Percentiles rank a stretch among this genome's conserved stretches.
Evolutionary conservation across 192 early-diverging fungal genomes (phyloP).

Genomic region (Dimargaris verticillata): DNA sequence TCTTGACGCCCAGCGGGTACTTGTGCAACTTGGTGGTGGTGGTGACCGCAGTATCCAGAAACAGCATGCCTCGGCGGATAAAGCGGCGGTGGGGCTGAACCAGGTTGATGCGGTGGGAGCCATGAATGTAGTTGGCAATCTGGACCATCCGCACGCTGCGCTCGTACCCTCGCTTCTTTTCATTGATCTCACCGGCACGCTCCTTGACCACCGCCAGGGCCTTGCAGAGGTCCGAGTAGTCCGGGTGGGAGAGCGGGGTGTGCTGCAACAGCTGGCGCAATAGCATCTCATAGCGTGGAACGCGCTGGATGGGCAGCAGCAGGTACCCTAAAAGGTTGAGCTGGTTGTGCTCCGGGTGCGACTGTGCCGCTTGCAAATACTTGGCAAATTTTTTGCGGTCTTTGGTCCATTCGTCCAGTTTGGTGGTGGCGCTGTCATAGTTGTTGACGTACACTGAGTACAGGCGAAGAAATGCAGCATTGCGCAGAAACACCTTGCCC

Average conservation of each 20-base stretch:
- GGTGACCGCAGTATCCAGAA: conserved; percentile 22
- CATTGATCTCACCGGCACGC: conserved; percentile 69
- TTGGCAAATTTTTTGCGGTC: conserved; percentile 16
- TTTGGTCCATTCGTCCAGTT: conserved; percentile 33
- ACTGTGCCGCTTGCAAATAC: conserved; percentile 11
- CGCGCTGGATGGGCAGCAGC: conserved; percentile 81
- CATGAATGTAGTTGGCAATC: conserved; percentile 9
- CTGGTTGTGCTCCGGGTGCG: conserved; percentile 34
- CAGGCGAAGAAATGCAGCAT: conserved; percentile 65
- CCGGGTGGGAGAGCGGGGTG: conserved; percentile 61
- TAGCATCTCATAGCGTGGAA: conserved; percentile 84
- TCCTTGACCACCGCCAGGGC: conserved; percentile 52
- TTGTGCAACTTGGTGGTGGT: conserved; percentile 23
- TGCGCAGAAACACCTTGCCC: conserved; percentile 59
- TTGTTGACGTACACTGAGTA: conserved; percentile 76
- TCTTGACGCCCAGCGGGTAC: conserved; percentile 11
- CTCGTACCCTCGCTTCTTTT: conserved; percentile 60
- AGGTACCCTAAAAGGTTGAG: conserved; percentile 70
- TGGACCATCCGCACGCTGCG: conserved; percentile 10
- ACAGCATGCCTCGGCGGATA: conserved; percentile 29
- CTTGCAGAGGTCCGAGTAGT: conserved; percentile 42
- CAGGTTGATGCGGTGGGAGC: conserved; percentile 7
- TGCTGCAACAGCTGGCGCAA: conserved; percentile 65
- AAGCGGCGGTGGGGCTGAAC: conserved; percentile 36
- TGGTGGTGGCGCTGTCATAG: conserved; percentile 52